These are phyloP conservation scores for Vitellaria paradoxa DNA, from an alignment of 179 eudicot species.

Conservation along the genomic window DNA sequence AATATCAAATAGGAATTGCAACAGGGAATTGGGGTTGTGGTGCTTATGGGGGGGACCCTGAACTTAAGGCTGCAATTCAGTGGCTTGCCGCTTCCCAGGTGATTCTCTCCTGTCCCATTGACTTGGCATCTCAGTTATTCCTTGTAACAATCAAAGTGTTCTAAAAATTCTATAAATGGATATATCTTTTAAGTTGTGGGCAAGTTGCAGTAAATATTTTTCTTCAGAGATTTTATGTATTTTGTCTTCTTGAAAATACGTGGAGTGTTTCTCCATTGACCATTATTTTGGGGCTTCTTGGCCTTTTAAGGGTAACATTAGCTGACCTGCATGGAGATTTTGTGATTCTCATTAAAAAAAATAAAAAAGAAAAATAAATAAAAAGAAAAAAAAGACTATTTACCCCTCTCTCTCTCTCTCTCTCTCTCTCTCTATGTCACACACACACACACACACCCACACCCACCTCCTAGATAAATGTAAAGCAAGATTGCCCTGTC, in stretches of 20 bases:
- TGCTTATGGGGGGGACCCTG: conserved; percentile 97
- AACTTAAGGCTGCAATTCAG: conserved; percentile 74
- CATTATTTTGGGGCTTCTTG: not conserved
- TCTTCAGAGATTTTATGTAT: not conserved
- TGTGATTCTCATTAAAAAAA: not conserved
- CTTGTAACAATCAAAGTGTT: not conserved
- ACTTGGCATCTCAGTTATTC: conserved; percentile 1
- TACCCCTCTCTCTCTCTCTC: too few species aligned
- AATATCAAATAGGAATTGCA: conserved; percentile 52
- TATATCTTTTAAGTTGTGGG: not conserved
- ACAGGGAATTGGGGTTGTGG: conserved; percentile 99
- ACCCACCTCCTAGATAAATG: not conserved
- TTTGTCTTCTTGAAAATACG: not conserved
- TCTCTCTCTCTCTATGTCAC: too few species aligned
- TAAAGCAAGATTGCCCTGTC: not conserved
- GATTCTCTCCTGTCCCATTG: conserved; percentile 14
- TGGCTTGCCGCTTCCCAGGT: conserved; percentile 99
- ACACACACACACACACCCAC: too few species aligned
- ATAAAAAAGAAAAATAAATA: too few species aligned
- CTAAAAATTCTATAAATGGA: not conserved
- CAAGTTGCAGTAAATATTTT: not conserved
- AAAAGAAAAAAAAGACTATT: too few species aligned
- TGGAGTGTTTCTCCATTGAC: conserved; percentile 2
- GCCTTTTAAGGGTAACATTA: not conserved
- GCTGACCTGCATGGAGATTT: not conserved